Evolutionary conservation across 2,329 filamentous ascomycete species (phyloP).

Genomic region (Sarocladium oryzae): DNA sequence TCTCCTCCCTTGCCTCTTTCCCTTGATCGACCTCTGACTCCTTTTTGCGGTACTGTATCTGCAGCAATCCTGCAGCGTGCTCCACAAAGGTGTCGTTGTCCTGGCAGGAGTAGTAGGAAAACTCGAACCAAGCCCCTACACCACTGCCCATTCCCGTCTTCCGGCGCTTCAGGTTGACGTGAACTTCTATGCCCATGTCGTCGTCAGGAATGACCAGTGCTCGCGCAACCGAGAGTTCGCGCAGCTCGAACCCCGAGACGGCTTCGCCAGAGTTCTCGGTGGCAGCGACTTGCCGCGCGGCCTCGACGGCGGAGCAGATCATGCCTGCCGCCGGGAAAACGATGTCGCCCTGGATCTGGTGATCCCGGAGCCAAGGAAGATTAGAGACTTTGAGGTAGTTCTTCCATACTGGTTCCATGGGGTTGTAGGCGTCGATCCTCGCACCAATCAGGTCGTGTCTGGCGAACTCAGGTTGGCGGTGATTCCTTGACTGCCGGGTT

Average conservation of each 20-base stretch:
- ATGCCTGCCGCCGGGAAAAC: conserved; percentile 28
- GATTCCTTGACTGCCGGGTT: no score
- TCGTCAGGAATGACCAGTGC: not conserved
- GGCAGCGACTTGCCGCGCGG: conserved; percentile 16
- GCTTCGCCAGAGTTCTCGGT: not conserved
- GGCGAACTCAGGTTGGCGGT: no score
- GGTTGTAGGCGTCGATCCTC: conserved; percentile 12
- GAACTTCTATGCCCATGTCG: not conserved
- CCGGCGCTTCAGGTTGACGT: not conserved
- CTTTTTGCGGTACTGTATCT: no score
- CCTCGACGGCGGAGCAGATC: conserved; percentile 27
- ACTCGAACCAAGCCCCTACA: no score
- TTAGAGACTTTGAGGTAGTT: conserved; percentile 22
- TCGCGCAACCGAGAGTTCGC: not conserved
- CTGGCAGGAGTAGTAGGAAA: no score
- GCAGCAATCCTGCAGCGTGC: no score
- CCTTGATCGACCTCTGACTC: no score
- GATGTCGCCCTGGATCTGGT: conserved; percentile 20
- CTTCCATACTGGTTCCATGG: conserved; percentile 25
- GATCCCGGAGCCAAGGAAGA: conserved; percentile 26
- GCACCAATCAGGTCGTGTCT: no score
- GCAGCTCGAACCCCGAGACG: not conserved
- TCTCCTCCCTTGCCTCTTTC: no score
- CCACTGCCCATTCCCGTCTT: no score
- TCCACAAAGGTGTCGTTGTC: no score